Base-by-base conservation (phyloP, 306 rosid genomes). In the Vigna hirtella region DNA sequence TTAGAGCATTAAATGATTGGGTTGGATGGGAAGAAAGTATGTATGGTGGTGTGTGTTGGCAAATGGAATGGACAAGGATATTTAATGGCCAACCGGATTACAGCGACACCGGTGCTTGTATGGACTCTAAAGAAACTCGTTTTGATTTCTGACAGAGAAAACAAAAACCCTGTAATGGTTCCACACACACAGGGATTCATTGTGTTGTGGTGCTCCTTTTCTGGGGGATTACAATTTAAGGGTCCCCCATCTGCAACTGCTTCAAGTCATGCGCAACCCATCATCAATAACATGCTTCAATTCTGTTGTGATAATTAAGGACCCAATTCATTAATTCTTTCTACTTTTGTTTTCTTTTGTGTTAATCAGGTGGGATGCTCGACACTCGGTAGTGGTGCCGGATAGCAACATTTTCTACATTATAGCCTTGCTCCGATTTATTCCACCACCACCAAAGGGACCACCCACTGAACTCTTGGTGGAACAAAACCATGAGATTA, bases 381-480 rank as follows among this genome's bases (percentile, higher is more conserved):
- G 98, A 20, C 93, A 93, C 12, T 95, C 98, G 1, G 90, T 81
- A 65, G 87, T 64, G 83, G 40, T 92, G 72, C 98, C 98, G 0
- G 87, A 92, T 73, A 89, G 93, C 9, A 97, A 92, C 74, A 85
- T 95, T 26, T 90, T 95, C 87, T 95, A 95, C 93, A 56, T 89
- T 36, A 89, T 95, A 83, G 98, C 98, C 0, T 73, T 94, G 78
- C 82, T 94, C 20, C 93, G 98, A 18, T 91, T 88, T 74, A 85
- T 77, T 67, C 89, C 87, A 7, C 86, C 97, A 8, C 81, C 86
- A 6, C 91, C 93, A 0, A 87, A 79, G 73, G 88, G 85, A 1
- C 87, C 96, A 5, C 81, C 79, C 0, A 82, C 84, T 0, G 89
- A 89, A 3, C 62, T 40, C 2, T 24, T 89, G 66, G 97, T 95